Conservation (phyloP, 306 rosid species). For the Gillenia trifoliata region DNA sequence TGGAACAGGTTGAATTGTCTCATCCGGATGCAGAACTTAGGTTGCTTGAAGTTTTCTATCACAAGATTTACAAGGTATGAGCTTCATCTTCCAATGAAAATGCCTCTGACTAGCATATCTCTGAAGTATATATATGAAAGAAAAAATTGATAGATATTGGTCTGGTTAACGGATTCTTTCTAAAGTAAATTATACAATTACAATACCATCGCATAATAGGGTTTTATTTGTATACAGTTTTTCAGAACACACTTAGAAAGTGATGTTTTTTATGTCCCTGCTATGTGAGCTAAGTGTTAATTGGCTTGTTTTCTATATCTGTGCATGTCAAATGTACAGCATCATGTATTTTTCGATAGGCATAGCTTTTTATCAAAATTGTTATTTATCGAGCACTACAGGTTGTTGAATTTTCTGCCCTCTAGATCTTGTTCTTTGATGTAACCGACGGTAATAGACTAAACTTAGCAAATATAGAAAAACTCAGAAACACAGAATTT, state of each 20-base stretch:
- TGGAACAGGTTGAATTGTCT: conserved; percentile 72
- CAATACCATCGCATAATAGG: not conserved
- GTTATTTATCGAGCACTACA: not conserved
- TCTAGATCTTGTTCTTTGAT: too few species aligned
- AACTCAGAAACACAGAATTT: too few species aligned
- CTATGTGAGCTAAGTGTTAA: not conserved
- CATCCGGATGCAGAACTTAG: conserved; percentile 78
- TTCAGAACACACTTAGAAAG: too few species aligned
- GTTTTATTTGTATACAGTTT: not conserved
- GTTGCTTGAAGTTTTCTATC: conserved; percentile 92
- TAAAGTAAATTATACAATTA: not conserved
- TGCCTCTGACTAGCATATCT: conserved; percentile 5
- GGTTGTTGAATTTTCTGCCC: too few species aligned
- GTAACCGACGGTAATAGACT: too few species aligned
- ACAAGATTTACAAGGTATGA: conserved; percentile 84
- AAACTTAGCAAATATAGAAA: too few species aligned
- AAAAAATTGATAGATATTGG: not conserved
- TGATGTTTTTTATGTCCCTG: not conserved
- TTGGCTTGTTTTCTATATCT: not conserved
- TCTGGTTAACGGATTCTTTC: not conserved
- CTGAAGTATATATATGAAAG: not conserved
- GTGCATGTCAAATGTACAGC: not conserved
- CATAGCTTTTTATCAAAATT: not conserved
- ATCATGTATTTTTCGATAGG: not conserved
- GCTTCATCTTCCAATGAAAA: conserved; percentile 13